Base-by-base conservation (phyloP, 2,329 filamentous ascomycete species). In the Ambrosiella cleistominuta region DNA sequence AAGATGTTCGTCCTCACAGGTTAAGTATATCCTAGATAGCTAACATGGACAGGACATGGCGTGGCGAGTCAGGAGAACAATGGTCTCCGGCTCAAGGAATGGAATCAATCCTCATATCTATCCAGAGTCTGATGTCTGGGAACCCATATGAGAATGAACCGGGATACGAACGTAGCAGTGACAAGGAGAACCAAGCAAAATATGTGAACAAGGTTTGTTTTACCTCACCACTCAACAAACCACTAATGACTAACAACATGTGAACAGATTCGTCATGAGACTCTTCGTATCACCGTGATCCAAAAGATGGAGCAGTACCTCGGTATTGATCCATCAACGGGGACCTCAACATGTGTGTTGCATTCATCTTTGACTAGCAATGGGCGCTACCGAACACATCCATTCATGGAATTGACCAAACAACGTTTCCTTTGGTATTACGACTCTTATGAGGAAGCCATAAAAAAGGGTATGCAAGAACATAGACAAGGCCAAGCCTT, bases 91-190 rank as follows among this genome's bases (percentile, higher is more conserved):
- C 91, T 0, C 93, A 97, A 68, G 91, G 93, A 6, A 75, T 98
- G 1, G 93, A 97, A 68, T 97, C 91, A 0, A 88, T 97, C 54
- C 71, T 98, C 53, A 80, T 97, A 57, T 97, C 91, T 4, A 96
- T 98, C 59, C 93, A 98, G 70, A 96, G 90, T 68, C 75, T 98
- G 50, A 90, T 98, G 85, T 95, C 89, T 0, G 72, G 81, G 36
- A 95, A 96, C 64, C 93, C 91, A 0, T 97, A 95, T 70, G 88
- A 93, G 67, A 96, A 97, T 65, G 93, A 98, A 68, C 93, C 93
- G 1, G 93, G 93, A 5, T 96, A 88, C 64, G 91, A 97, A 68
- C 78, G 85, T 61, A 79, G 76, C 0, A 71, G 75, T 3, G 88
- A 95, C 68, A 84, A 86, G 70, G 81, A 82, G 68, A 77, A 82